Evolutionary conservation across 2,329 filamentous ascomycete genomes (phyloP).

Genomic region (Fusarium agapanthi): DNA sequence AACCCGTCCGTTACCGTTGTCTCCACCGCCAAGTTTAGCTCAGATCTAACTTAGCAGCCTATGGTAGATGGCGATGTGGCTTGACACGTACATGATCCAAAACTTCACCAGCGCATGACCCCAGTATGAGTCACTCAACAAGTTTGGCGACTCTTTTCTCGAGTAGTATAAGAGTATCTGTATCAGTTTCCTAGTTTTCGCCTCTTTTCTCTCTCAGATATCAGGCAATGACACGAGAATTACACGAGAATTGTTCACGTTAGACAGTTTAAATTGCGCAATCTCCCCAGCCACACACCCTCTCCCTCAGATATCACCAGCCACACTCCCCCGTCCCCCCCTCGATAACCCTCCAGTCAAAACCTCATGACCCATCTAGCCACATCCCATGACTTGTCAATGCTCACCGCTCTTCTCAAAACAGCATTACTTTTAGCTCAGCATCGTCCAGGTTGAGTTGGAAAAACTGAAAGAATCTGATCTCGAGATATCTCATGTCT

Average conservation of each 20-base stretch:
- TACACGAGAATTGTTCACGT: not conserved
- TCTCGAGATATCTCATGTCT: conserved; percentile 1
- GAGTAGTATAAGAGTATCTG: not conserved
- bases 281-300: conserved; percentile 17
- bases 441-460: conserved; percentile 11
- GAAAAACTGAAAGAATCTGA: not conserved
- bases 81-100: conserved; percentile 23
- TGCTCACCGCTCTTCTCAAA: conserved; percentile 20
- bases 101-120: conserved; percentile 13
- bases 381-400: conserved; percentile 19
- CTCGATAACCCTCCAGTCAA: not conserved
- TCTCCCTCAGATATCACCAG: not conserved
- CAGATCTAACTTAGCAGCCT: conserved; percentile 18
- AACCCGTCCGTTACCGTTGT: not conserved
- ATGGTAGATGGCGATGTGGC: conserved; percentile 12
- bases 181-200: not conserved
- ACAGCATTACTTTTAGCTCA: conserved; percentile 6
- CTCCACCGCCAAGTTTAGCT: not conserved
- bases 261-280: conserved; percentile 23
- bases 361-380: conserved; percentile 12
- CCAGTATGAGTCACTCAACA: conserved; percentile 14
- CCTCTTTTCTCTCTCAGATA: not conserved
- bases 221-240: not conserved
- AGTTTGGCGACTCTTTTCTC: not conserved
- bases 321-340: not conserved